These are phyloP conservation scores for Diversispora eburnea DNA, from an alignment of 192 early-diverging fungal species.

Conservation along the genomic window DNA sequence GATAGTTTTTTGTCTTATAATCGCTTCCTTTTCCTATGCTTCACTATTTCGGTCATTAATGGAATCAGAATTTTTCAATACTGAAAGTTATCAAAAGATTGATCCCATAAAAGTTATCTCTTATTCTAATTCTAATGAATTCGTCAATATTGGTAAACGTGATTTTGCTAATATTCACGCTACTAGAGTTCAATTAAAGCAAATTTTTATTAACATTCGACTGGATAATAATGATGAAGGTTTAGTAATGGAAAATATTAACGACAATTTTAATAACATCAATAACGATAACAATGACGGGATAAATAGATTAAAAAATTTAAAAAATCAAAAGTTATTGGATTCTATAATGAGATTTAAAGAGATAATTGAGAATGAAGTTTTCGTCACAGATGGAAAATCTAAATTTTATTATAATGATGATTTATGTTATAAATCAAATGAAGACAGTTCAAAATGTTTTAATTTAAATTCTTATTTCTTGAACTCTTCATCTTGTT, in stretches of 20 bases:
- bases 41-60: constrained; percentile 67
- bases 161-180: constrained; percentile 38
- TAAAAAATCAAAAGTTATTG: constrained; percentile 32
- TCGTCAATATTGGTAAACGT: constrained; percentile 39
- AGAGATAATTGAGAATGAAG: constrained; percentile 37
- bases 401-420: constrained; percentile 34
- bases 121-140: constrained; percentile 31
- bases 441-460: neutral
- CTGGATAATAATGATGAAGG: neutral
- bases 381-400: constrained; percentile 31
- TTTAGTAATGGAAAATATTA: neutral
- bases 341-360: constrained; percentile 44
- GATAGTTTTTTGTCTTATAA: constrained; percentile 64
- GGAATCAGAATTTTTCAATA: constrained; percentile 62
- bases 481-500: neutral
- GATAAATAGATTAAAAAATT: constrained; percentile 18
- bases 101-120: constrained; percentile 46
- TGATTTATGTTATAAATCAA: constrained; percentile 40
- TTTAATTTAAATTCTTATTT: neutral
- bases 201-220: constrained; percentile 48
- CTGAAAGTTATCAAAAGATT: constrained; percentile 36
- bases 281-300: no score
- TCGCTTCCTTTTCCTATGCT: constrained; percentile 76
- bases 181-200: constrained; percentile 57
- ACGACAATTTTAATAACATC: no score